Evolutionary conservation across 208 protist genomes (phyloP).

Genomic region (Leishmania gerbilli): DNA sequence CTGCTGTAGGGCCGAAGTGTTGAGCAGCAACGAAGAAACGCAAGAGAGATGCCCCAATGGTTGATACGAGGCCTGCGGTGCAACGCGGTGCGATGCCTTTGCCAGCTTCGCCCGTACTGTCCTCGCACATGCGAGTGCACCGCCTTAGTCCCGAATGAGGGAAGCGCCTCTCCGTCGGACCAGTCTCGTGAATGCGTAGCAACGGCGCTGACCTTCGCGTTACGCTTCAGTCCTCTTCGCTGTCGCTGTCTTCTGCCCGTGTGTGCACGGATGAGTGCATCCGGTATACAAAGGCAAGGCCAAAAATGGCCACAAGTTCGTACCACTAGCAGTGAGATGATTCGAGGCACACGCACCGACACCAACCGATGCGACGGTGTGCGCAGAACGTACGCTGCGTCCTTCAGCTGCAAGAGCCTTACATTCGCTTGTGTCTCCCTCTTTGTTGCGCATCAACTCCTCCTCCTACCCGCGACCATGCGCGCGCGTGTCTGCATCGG

Average conservation of each 20-base stretch:
- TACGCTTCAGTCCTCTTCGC: too few species aligned
- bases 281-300: background rate
- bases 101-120: background rate
- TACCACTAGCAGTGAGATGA: background rate
- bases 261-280: background rate
- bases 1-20: too few species aligned
- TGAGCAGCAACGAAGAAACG: background rate
- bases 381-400: background rate
- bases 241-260: background rate
- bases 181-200: too few species aligned
- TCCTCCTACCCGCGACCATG: background rate
- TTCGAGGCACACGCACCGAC: background rate
- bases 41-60: background rate
- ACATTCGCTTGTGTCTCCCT: background rate
- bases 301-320: background rate
- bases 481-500: background rate
- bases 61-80: background rate
- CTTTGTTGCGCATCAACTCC: background rate
- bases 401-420: background rate
- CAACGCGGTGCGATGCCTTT: background rate
- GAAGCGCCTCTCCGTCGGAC: background rate
- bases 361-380: background rate
- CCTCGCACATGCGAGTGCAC: background rate
- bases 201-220: too few species aligned
- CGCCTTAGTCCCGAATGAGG: background rate